Base-by-base conservation (phyloP, 495 filamentous ascomycete genomes). In the Cairneyella variabilis region DNA sequence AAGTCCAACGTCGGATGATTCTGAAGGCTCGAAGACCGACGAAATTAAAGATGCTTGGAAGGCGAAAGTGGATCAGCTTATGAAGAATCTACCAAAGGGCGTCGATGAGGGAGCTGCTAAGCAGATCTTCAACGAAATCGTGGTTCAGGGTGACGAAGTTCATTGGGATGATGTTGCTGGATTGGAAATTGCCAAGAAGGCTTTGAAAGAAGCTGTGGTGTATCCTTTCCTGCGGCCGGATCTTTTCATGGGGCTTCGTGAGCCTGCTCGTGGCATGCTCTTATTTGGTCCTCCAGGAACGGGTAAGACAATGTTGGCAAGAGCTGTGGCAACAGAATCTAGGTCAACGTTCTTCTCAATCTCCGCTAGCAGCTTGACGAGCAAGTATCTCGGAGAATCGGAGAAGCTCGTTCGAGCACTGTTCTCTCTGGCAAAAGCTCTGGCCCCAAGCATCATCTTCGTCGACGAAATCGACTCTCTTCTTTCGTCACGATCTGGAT, bases 401-500 rank as follows among this genome's bases (percentile, higher is more conserved):
- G 93, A 97, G 69, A 97, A 97, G 71, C 84, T 97, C 17, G 93
- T 99, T 3, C 83, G 91, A 16, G 93, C 95, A 1, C 77, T 97
- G 16, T 99, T 99, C 63, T 83, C 83, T 0, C 75, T 97, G 7
- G 92, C 93, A 21, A 96, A 96, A 63, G 78, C 83, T 16, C 80
- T 97, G 23, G 92, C 93, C 0, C 93, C 93, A 0, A 90, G 86
- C 52, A 97, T 99, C 67, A 99, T 99, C 59, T 99, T 99, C 58
- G 91, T 99, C 5, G 93, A 99, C 62, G 93, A 99, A 66, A 99
- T 99, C 61, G 93, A 99, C 66, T 97, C 93, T 1, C 71, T 99
- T 4, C 76, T 99, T 1, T 95, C 90, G 0, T 80, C 91, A 2
- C 82, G 93, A 20, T 86, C 84, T 7, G 90, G 90, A 0, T 82